Evolutionary conservation across 2,329 filamentous ascomycete genomes (phyloP).

Genomic region (Alternaria burnsii): DNA sequence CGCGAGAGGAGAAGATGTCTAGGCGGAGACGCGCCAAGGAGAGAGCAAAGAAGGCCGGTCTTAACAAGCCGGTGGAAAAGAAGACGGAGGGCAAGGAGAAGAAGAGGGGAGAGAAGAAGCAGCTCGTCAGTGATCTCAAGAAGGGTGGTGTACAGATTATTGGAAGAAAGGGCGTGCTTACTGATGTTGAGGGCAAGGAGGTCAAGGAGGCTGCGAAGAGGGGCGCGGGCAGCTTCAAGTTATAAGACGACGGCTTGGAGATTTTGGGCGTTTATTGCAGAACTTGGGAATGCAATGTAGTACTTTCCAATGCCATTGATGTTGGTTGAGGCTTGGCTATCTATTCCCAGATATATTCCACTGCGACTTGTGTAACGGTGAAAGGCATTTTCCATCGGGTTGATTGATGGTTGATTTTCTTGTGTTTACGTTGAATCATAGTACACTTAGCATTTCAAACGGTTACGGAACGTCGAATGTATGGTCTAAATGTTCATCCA

Average conservation of each 20-base stretch:
- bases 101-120: constrained; percentile 66
- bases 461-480: too few relatives aligned
- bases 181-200: constrained; percentile 83
- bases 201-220: constrained; percentile 53
- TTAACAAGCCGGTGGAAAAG: constrained; percentile 53
- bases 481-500: not conserved
- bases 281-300: not conserved
- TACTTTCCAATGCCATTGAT: not conserved
- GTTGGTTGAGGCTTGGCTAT: not conserved
- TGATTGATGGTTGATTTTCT: too few relatives aligned
- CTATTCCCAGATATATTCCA: not conserved
- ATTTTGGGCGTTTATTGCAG: not conserved
- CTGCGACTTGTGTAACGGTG: not conserved
- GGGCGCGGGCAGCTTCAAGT: constrained; percentile 47
- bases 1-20: constrained; percentile 81
- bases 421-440: too few relatives aligned
- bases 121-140: constrained; percentile 73
- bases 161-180: constrained; percentile 85
- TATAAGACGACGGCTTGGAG: constrained; percentile 22
- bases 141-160: constrained; percentile 92
- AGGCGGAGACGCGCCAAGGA: constrained; percentile 85
- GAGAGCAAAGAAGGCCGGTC: constrained; percentile 75
- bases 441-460: too few relatives aligned
- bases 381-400: not conserved
- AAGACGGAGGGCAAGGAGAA: constrained; percentile 59